A percentile compares a stretch with the other conserved stretches of the same genome.
Conservation (phyloP, 345 rosid genomes). For the Garcia nutans region DNA sequence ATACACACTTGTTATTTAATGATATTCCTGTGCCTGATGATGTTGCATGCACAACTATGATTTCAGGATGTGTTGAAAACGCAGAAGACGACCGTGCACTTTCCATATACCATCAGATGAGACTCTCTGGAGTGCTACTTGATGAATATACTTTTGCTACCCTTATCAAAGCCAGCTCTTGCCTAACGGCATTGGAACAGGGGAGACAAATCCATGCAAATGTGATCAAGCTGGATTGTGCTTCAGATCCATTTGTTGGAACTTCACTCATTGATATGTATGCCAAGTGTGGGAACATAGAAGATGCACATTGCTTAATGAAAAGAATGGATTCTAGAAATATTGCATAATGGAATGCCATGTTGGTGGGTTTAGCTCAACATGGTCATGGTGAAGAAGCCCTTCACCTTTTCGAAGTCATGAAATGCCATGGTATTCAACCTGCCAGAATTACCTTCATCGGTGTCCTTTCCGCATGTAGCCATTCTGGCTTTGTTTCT, state of each 20-base stretch:
- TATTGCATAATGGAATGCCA: constrained; percentile 49
- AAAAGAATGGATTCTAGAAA: constrained; percentile 35
- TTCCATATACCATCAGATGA: constrained; percentile 54
- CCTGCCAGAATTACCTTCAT: constrained; percentile 53
- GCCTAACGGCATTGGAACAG: constrained; percentile 55
- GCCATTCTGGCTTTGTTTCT: constrained; percentile 49
- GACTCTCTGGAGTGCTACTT: constrained; percentile 47
- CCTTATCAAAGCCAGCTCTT: constrained; percentile 59
- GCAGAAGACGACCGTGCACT: constrained; percentile 56
- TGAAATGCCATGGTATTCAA: constrained; percentile 37
- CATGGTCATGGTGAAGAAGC: constrained; percentile 59
- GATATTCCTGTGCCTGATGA: constrained; percentile 45
- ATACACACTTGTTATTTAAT: constrained; percentile 45
- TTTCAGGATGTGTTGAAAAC: constrained; percentile 62
- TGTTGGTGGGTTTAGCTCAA: constrained; percentile 57
- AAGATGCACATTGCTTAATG: constrained; percentile 49
- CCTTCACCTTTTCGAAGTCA: constrained; percentile 40
- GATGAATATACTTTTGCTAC: constrained; percentile 65
- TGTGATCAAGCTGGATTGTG: constrained; percentile 47
- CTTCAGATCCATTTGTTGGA: constrained; percentile 44
- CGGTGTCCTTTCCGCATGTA: constrained; percentile 56
- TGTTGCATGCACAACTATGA: constrained; percentile 74
- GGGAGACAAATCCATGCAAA: constrained; percentile 68
- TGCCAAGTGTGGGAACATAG: constrained; percentile 65
- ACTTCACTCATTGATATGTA: constrained; percentile 70